Base-by-base conservation (phyloP, 2,329 filamentous ascomycete genomes). In the Lizonia empirigonia region DNA sequence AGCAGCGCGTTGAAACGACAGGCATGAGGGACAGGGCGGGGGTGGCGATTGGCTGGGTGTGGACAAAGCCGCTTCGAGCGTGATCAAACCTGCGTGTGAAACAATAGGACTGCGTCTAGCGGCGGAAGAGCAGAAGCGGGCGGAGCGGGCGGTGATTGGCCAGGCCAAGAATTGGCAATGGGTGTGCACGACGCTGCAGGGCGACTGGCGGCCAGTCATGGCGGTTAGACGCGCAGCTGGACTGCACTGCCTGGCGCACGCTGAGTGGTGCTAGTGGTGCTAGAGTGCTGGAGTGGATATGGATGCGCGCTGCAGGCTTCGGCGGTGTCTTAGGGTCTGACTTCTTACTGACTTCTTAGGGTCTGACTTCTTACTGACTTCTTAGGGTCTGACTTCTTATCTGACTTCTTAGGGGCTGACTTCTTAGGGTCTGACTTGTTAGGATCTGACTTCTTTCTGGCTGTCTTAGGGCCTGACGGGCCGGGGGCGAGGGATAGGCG, bases 21-120 rank as follows among this genome's bases (percentile, higher is more conserved):
- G 45, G 37, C 46, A 33, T 44, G 33, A 15, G 35, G 39, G 46
- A 37, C 52, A 54, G 45, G 44, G 41, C 30, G 19, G 13, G 45
- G 49, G 36, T 41, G 34, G 6, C 37, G 30, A 41, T 38, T 48
- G 48, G 48, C 42, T 44, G 45, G 16, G 42, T 47, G 48, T 53
- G 48, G 44, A 45, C 55, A 46, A 48, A 41, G 35, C 52, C 56
- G 53, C 42, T 64, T 67, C 49, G 58, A 57, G 64, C 56, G 59
- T 51, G 58, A 50, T 68, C 67, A 69, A 67, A 70, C 68, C 36
- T 50, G 55, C 48, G 55, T 50, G 58, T 70, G 68, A 69, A 69
- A 68, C 67, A 65, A 53, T 60, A 52, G 55, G 44, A 55, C 51
- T 48, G 36, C 50, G 57, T 47, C 55, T 58, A 62, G 55, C 40